phyloP scores from a whole-genome alignment of 129 eudicot species.

The Rutidosis leptorrhynchoides region DNA sequence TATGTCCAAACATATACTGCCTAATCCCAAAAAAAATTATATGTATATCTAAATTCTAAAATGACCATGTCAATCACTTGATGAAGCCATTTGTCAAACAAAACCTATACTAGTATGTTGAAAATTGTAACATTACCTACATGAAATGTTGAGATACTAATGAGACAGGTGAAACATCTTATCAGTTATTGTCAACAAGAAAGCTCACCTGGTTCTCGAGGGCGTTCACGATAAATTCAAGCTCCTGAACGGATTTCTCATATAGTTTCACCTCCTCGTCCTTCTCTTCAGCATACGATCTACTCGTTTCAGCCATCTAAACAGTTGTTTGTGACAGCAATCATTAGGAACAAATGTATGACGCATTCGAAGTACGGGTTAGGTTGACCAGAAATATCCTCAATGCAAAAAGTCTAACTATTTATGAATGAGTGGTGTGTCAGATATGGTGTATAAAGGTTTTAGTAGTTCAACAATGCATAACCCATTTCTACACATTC shows the following conservation, averaged over 20 bases:
- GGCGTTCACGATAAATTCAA: slow-evolving; percentile 75
- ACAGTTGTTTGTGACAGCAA: slow-evolving; percentile 1
- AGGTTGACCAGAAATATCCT: not conserved
- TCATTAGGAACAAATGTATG: not conserved
- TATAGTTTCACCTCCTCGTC: slow-evolving; percentile 88
- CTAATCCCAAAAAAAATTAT: not conserved
- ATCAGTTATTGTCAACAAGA: not conserved
- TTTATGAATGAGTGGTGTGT: not conserved
- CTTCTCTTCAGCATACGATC: slow-evolving; percentile 61
- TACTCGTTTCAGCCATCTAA: slow-evolving; percentile 65
- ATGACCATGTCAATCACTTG: not conserved
- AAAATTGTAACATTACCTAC: slow-evolving; percentile 11
- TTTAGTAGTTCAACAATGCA: not conserved
- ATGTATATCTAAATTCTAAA: not conserved
- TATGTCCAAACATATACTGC: slow-evolving; percentile 7
- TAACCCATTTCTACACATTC: not conserved
- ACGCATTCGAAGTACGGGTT: not conserved
- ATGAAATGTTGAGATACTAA: not conserved
- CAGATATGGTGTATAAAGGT: not conserved
- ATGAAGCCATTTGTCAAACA: not conserved
- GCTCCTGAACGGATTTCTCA: slow-evolving; percentile 83
- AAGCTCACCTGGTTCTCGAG: slow-evolving; percentile 72
- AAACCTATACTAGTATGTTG: slow-evolving; percentile 3
- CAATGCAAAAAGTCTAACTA: not conserved
- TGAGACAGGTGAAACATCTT: not conserved